Percentiles rank a stretch among this genome's conserved stretches.
phyloP scores from a whole-genome alignment of 1,284 basidiomycete species.

The Cutaneotrichosporon sp. region DNA sequence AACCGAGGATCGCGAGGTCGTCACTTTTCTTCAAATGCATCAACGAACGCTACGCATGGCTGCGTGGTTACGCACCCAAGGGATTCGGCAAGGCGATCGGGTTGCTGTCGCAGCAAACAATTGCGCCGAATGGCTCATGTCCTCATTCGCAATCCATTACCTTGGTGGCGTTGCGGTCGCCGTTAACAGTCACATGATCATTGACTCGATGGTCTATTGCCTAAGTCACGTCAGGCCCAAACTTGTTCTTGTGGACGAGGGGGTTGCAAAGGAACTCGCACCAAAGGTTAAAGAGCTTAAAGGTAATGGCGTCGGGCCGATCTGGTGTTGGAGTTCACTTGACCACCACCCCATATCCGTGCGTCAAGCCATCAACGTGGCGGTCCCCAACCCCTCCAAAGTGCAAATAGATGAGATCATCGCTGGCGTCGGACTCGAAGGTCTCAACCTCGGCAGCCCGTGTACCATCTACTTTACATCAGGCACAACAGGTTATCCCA shows the following conservation, averaged over 20 bases:
- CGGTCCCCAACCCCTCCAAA: not conserved
- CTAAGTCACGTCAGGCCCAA: slow-evolving; percentile 32
- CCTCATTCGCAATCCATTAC: slow-evolving; percentile 4
- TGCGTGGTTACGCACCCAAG: slow-evolving; percentile 8
- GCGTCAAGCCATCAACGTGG: not conserved
- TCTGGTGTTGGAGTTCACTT: slow-evolving; percentile 8
- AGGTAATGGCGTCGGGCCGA: slow-evolving; percentile 4
- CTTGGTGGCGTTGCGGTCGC: slow-evolving; percentile 7
- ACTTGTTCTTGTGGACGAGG: slow-evolving; percentile 39
- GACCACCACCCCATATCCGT: not conserved
- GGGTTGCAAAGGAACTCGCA: slow-evolving; percentile 29
- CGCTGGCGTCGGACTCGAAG: slow-evolving; percentile 15
- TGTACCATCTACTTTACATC: slow-evolving; percentile 47
- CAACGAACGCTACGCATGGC: not conserved
- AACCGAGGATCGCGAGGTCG: not conserved
- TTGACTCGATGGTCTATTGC: slow-evolving; percentile 33
- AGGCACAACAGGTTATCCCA: slow-evolving; percentile 29
- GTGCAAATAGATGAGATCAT: slow-evolving; percentile 4
- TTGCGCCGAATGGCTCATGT: slow-evolving; percentile 5
- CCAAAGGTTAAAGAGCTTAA: slow-evolving; percentile 9
- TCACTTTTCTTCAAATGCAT: slow-evolving; percentile 1
- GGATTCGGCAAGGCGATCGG: slow-evolving; percentile 4
- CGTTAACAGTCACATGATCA: slow-evolving; percentile 8
- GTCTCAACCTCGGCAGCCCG: slow-evolving; percentile 1
- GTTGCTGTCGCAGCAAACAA: slow-evolving; percentile 7